Conservation (phyloP, 2,329 filamentous ascomycete genomes). For the Lomentospora prolificans region DNA sequence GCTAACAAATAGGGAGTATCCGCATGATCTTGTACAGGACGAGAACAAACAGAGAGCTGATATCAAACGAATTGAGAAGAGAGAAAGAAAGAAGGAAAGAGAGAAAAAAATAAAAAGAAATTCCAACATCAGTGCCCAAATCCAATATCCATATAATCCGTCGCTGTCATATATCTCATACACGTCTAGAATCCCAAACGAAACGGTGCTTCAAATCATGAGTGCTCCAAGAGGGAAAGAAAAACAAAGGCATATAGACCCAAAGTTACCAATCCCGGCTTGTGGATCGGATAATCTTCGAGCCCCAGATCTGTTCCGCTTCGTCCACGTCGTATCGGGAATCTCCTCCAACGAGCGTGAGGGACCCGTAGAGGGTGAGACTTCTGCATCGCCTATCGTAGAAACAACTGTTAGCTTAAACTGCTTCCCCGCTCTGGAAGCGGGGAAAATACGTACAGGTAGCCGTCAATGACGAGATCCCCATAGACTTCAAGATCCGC, state of each 20-base stretch:
- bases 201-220: background rate
- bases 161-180: background rate
- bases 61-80: background rate
- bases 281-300: constrained; percentile 30
- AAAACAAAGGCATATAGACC: background rate
- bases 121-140: background rate
- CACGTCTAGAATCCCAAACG: background rate
- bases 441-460: constrained; percentile 23
- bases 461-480: constrained; percentile 33
- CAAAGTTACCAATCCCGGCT: constrained; percentile 28
- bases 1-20: background rate
- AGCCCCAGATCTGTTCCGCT: constrained; percentile 31
- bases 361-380: constrained; percentile 33
- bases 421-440: background rate
- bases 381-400: constrained; percentile 27
- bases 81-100: background rate
- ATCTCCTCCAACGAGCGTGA: constrained; percentile 34
- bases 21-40: background rate
- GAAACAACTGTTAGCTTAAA: background rate
- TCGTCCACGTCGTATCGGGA: constrained; percentile 34
- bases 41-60: background rate
- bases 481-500: constrained; percentile 37
- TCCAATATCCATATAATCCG: background rate
- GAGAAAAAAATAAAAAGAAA: background rate
- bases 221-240: background rate